Evolutionary conservation across 176 grass and related monocot species (phyloP), one percentile per base, ranked within the genome.

Genomic region (Carex pumila): DNA sequence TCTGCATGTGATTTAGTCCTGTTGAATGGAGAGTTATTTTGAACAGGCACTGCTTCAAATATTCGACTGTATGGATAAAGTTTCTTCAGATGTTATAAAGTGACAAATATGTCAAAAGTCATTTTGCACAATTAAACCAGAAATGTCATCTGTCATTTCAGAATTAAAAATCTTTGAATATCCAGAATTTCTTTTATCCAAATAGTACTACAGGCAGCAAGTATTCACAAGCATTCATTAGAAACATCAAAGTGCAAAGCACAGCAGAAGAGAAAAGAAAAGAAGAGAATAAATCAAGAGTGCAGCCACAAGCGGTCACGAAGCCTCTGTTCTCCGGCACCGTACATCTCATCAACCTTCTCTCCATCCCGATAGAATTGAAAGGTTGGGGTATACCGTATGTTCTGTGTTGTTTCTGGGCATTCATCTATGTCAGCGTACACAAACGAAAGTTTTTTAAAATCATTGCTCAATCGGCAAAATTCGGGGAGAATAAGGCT

Each of bases 371-470:
- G 83, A 61, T 88, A 95, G 17, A 98, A 98, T 56, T 93, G 92
- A 74, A 98, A 98, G 12, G 91, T 95, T 1, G 96, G 93, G 12
- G 93, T 98, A 83, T 95, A 98, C n/a, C 91, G 82, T 71, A 99
- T 92, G 59, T 55, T 90, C 41, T 79, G 91, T 78, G 96, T 95
- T 61, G 89, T 93, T 86, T 98, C 89, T 0, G 91, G 93, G 81
- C 96, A 99, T 71, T 95, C 91, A 73, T 95, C 96, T 62, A 99
- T 93, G 82, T 95, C 86, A 1, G 86, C 96, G 81, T 99, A 99
- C 37, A 99, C 61, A 85, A 98, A 98, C 14, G 71, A 65, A 50
- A 99, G 80, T 29, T 82, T 92, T 82, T 99, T 95, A 81, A 99
- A 99, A 83, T 95, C 82, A 63, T 95, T 93, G 81, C 96, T 99